Percentiles rank a stretch among this genome's conserved stretches.
phyloP scores from a whole-genome alignment of 2,329 filamentous ascomycete genomes.

The Pseudogymnoascus sp. region DNA sequence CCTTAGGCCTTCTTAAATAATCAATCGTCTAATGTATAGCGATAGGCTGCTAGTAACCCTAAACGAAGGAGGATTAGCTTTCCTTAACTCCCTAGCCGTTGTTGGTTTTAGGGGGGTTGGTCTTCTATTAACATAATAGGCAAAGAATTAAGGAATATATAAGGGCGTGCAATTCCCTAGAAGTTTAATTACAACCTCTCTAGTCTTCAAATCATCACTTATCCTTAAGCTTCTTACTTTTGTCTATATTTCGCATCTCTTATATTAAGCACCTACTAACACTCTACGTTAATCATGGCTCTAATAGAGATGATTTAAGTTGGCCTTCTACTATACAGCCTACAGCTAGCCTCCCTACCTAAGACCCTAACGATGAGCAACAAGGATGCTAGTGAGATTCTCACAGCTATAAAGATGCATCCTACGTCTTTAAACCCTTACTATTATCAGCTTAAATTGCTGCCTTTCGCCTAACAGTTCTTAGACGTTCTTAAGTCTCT shows the following conservation, averaged over 20 bases:
- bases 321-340: no score
- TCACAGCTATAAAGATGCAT: background rate
- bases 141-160: background rate
- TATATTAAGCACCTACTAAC: conserved; percentile 8
- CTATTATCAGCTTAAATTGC: background rate
- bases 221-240: conserved; percentile 7
- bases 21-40: background rate
- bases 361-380: no score
- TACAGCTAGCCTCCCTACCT: no score
- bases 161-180: background rate
- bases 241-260: background rate
- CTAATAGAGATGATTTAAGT: conserved; percentile 15
- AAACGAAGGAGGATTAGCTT: background rate
- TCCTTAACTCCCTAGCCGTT: background rate
- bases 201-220: conserved; percentile 8
- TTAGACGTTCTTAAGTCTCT: conserved; percentile 11
- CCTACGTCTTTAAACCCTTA: background rate
- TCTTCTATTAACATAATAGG: background rate
- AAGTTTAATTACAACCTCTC: conserved; percentile 9
- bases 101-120: background rate
- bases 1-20: background rate
- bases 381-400: background rate
- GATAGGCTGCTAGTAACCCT: background rate
- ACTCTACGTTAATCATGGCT: conserved; percentile 12
- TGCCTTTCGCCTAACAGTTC: conserved; percentile 10